phyloP scores from a whole-genome alignment of 2,329 filamentous ascomycete genomes.

The Fusarium sp. region DNA sequence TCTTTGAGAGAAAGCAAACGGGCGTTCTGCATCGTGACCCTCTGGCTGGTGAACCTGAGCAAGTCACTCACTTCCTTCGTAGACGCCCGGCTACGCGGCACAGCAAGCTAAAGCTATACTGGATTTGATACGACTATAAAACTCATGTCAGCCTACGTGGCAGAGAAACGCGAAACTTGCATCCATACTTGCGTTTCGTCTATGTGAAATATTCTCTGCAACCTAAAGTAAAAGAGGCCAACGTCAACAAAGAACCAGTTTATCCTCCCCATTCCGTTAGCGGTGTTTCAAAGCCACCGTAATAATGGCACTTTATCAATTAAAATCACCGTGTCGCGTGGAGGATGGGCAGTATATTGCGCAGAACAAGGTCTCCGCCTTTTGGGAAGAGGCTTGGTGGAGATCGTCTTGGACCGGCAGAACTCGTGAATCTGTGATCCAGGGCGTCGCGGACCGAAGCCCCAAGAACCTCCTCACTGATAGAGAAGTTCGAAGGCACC shows the following conservation, averaged over 20 bases:
- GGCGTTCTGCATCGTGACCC: too few species aligned
- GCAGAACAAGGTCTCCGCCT: constrained; percentile 38
- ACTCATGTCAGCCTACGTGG: neutral
- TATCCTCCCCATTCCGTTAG: too few species aligned
- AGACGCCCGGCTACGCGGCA: too few species aligned
- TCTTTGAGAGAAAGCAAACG: too few species aligned
- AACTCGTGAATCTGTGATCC: constrained; percentile 28
- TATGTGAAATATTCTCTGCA: too few species aligned
- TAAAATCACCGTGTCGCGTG: constrained; percentile 18
- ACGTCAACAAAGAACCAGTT: too few species aligned
- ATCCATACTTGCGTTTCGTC: neutral
- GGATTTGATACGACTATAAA: neutral
- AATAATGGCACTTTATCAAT: constrained; percentile 10
- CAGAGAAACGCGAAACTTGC: neutral
- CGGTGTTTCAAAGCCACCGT: neutral
- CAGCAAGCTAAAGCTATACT: too few species aligned
- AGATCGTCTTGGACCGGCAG: constrained; percentile 29
- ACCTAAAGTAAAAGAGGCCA: too few species aligned
- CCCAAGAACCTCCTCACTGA: constrained; percentile 38
- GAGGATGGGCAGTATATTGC: constrained; percentile 30
- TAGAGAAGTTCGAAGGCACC: constrained; percentile 38
- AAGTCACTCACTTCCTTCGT: too few species aligned
- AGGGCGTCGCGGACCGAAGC: constrained; percentile 23
- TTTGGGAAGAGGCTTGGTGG: constrained; percentile 44
- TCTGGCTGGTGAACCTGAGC: too few species aligned